phyloP scores from a whole-genome alignment of 2,329 filamentous ascomycete genomes.

The Aspergillus candidus region DNA sequence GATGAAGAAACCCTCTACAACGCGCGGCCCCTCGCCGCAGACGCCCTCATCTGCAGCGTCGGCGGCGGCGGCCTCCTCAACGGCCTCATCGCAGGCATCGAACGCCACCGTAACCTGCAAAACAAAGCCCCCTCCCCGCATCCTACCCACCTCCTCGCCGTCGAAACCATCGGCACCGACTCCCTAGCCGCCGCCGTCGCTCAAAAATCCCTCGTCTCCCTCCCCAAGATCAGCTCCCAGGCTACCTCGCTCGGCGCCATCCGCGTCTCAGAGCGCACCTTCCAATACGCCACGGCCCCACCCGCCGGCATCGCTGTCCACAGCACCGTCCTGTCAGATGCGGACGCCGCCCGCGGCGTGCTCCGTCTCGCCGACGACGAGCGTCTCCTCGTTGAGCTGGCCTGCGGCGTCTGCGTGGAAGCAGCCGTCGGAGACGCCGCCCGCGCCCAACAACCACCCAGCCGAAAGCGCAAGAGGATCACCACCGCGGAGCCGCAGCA shows the following conservation, averaged over 20 bases:
- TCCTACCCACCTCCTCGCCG: slow-evolving; percentile 55
- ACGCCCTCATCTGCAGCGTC: slow-evolving; percentile 69
- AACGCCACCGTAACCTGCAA: slow-evolving; percentile 39
- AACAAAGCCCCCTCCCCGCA: slow-evolving; percentile 19
- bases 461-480: slow-evolving; percentile 18
- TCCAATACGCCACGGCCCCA: slow-evolving; percentile 54
- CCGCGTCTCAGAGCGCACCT: slow-evolving; percentile 62
- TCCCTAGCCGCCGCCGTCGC: slow-evolving; percentile 59
- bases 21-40: slow-evolving; percentile 43
- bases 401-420: slow-evolving; percentile 75
- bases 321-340: slow-evolving; percentile 62
- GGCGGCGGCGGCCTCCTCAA: slow-evolving; percentile 76
- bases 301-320: slow-evolving; percentile 46
- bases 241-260: slow-evolving; percentile 70
- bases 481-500: too few relatives aligned
- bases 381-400: slow-evolving; percentile 70
- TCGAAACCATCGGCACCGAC: slow-evolving; percentile 71
- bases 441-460: too few relatives aligned
- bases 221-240: slow-evolving; percentile 67
- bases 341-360: slow-evolving; percentile 72
- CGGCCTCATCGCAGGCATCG: slow-evolving; percentile 66
- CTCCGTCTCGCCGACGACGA: slow-evolving; percentile 76
- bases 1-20: slow-evolving; percentile 24
- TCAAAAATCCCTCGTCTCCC: slow-evolving; percentile 51
- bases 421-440: slow-evolving; percentile 33